Evolutionary conservation across 345 rosid species (phyloP), one percentile per base, ranked within the genome.

Genomic region (Pseudoturritis turrita): DNA sequence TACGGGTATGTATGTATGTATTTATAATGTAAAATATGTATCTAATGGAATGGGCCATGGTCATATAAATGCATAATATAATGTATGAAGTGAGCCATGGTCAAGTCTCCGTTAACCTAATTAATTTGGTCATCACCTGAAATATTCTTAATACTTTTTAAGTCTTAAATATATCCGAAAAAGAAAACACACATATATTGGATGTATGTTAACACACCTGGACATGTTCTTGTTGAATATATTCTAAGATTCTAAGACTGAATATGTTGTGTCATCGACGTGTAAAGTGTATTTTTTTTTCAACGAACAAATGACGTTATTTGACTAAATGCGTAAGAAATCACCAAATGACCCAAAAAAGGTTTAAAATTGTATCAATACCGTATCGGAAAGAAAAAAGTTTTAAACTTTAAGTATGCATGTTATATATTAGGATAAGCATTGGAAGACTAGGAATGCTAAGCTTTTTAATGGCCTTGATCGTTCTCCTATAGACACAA

Each of bases 201-300:
- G 51, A 40, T 53, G 14, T 17, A 12, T 59, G 15, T 13, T 57
- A 25, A 49, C 40, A 58, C 10, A 58, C 67, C 59, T 47, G 59
- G 50, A 60, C 29, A 26, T 50, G 41, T 49, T 70, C 75, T 53
- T 40, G 41, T 47, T 39, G 68, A 60, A 49, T 49, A 60, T 60
- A 60, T 60, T 50, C 68, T 18, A 33, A 8, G 37, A 33, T 33
- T 33, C 37, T 29, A 71, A 25, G 51, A 17, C 19, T 57, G 4
- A 56, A 57, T 14, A 19, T 45, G 25, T 61, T 15, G 50, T 71
- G 75, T 61, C 67, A 47, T 26, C 41, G 31, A 49, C 22, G 50
- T 70, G 59, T 59, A 70, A 70, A 70, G 67, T 47, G 6, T 28
- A 22, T 70, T 46, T 46, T 46, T 58, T 22, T 70, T 18, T 36